These are phyloP conservation scores for Arthroderma sp. DNA, from an alignment of 2,329 filamentous ascomycete species.

Conservation along the genomic window DNA sequence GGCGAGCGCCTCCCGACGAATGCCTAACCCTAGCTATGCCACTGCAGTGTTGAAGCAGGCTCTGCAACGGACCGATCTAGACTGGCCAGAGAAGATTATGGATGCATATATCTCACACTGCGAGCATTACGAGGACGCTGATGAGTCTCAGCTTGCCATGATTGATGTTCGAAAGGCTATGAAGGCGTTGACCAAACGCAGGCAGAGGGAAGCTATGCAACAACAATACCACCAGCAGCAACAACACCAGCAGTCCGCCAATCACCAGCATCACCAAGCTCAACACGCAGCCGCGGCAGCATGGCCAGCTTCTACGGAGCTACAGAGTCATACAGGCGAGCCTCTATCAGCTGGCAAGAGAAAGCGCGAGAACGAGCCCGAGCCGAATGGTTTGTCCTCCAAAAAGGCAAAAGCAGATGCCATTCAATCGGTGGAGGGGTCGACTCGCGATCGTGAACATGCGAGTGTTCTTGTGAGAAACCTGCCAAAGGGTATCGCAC, in stretches of 20 bases:
- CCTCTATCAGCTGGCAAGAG: slow-evolving; percentile 45
- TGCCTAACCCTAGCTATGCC: slow-evolving; percentile 57
- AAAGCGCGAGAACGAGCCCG: slow-evolving; percentile 52
- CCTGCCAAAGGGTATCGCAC: slow-evolving; percentile 56
- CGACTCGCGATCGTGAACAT: slow-evolving; percentile 80
- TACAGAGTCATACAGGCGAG: slow-evolving; percentile 19
- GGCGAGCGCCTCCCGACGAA: slow-evolving; percentile 42
- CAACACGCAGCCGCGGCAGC: slow-evolving; percentile 14
- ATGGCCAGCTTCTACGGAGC: slow-evolving; percentile 14
- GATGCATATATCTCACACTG: slow-evolving; percentile 45
- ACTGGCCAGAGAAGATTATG: slow-evolving; percentile 41
- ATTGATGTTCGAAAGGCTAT: slow-evolving; percentile 59
- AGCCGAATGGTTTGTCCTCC: slow-evolving; percentile 40
- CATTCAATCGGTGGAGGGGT: slow-evolving; percentile 21
- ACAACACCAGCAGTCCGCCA: slow-evolving; percentile 4
- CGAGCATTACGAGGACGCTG: slow-evolving; percentile 75
- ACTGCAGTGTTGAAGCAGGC: slow-evolving; percentile 67
- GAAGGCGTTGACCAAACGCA: slow-evolving; percentile 51
- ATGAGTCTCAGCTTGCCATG: slow-evolving; percentile 60
- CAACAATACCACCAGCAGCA: slow-evolving; percentile 16
- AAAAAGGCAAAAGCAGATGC: slow-evolving; percentile 55
- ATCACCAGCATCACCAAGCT: slow-evolving; percentile 5
- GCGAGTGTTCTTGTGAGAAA: slow-evolving; percentile 71
- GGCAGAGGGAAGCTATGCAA: slow-evolving; percentile 46
- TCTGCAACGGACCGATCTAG: slow-evolving; percentile 40